Percentiles rank a stretch among this genome's conserved stretches.
phyloP scores from a whole-genome alignment of 305 asterid genomes.

The Fraxinus ornus region DNA sequence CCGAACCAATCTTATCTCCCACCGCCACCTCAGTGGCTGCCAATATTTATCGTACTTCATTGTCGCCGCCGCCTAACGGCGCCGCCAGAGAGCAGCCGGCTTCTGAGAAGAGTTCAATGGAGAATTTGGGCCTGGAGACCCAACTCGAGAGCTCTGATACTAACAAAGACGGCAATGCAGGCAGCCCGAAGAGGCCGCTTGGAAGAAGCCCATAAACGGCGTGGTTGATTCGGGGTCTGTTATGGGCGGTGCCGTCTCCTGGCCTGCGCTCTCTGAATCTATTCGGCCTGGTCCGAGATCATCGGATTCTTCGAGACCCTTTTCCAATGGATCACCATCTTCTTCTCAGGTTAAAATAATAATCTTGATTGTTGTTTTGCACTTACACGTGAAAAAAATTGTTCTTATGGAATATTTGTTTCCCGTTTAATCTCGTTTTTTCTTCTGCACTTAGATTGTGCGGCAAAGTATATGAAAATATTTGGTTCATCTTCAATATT shows the following conservation, averaged over 20 bases:
- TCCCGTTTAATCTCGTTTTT: not conserved
- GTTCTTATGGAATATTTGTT: not conserved
- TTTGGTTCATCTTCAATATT: not conserved
- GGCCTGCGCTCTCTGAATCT: slow-evolving; percentile 91
- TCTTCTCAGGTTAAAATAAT: slow-evolving; percentile 53
- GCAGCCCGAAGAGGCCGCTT: slow-evolving; percentile 56
- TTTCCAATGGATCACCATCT: slow-evolving; percentile 56
- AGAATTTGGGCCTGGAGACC: slow-evolving; percentile 30
- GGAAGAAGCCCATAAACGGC: slow-evolving; percentile 63
- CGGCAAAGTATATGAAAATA: not conserved
- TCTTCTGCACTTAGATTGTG: not conserved
- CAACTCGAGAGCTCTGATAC: slow-evolving; percentile 39
- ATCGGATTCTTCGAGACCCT: slow-evolving; percentile 40
- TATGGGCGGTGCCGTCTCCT: slow-evolving; percentile 68
- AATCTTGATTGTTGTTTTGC: not conserved
- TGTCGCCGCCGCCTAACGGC: slow-evolving; percentile 22
- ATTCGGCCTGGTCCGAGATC: slow-evolving; percentile 47
- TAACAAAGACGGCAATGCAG: slow-evolving; percentile 51
- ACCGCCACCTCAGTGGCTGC: slow-evolving; percentile 17
- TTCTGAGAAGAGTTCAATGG: slow-evolving; percentile 30
- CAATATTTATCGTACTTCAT: slow-evolving; percentile 25
- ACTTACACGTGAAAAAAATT: not conserved
- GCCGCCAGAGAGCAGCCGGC: slow-evolving; percentile 26
- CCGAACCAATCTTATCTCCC: slow-evolving; percentile 31
- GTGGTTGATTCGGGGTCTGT: slow-evolving; percentile 56